These are phyloP conservation scores for Arthrobotrys sinensis DNA, from an alignment of 2,329 filamentous ascomycete genomes.

Conservation along the genomic window DNA sequence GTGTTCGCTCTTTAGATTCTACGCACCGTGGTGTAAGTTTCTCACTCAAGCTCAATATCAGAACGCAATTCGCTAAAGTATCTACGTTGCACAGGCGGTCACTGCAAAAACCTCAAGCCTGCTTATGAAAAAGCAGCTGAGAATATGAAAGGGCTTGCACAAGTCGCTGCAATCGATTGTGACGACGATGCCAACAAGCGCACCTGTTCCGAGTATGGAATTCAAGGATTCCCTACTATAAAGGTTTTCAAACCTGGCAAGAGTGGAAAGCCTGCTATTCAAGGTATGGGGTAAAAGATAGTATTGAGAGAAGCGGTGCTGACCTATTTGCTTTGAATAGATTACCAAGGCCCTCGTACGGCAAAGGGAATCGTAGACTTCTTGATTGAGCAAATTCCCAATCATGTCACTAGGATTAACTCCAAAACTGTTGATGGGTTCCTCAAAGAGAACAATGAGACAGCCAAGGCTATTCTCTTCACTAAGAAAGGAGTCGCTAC, in stretches of 20 bases:
- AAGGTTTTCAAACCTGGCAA: conserved; percentile 89
- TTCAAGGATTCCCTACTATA: conserved; percentile 94
- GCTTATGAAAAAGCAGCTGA: conserved; percentile 95
- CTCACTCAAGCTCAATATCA: background rate
- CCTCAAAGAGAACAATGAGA: conserved; percentile 77
- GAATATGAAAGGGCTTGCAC: conserved; percentile 89
- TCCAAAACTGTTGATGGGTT: conserved; percentile 83
- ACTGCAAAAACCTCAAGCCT: conserved; percentile 95
- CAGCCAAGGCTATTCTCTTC: conserved; percentile 89
- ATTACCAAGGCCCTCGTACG: conserved; percentile 86
- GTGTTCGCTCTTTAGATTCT: conserved; percentile 60
- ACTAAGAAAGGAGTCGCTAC: conserved; percentile 92
- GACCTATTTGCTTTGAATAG: conserved; percentile 66
- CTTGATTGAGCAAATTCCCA: conserved; percentile 88
- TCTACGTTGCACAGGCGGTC: conserved; percentile 74
- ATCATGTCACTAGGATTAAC: conserved; percentile 83
- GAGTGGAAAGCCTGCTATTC: conserved; percentile 82
- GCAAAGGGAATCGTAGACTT: conserved; percentile 91
- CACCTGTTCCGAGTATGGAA: conserved; percentile 86
- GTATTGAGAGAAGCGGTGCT: background rate
- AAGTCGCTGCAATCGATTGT: conserved; percentile 94
- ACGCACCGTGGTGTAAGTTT: conserved; percentile 64
- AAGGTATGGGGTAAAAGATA: conserved; percentile 67
- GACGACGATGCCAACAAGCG: conserved; percentile 93
- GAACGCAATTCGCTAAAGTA: background rate